Percentiles rank a stretch among this genome's conserved stretches.
Evolutionary conservation across 495 filamentous ascomycete genomes (phyloP).

Genomic region (Penicillium fimorum): DNA sequence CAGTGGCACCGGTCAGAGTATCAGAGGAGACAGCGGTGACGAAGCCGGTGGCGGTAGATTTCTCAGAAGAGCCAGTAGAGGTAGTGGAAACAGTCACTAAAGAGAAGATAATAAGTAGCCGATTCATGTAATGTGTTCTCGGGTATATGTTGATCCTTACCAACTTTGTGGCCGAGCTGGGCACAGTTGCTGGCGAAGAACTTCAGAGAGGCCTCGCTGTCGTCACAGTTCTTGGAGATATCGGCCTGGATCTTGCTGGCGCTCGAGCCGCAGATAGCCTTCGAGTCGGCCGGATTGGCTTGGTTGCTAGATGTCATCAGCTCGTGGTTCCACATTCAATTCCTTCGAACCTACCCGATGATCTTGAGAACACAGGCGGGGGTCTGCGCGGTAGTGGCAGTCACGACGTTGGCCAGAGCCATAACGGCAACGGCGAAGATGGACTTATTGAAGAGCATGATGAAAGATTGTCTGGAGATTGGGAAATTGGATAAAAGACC

Average conservation of each 20-base stretch:
- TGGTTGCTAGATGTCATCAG: slow-evolving; percentile 16
- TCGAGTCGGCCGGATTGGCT: slow-evolving; percentile 30
- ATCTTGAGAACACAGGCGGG: slow-evolving; percentile 39
- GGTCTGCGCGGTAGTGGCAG: slow-evolving; percentile 22
- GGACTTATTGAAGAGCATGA: slow-evolving; percentile 41
- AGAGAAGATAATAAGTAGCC: slow-evolving; percentile 7
- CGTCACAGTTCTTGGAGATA: slow-evolving; percentile 30
- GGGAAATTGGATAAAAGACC: slow-evolving; percentile 15
- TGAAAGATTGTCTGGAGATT: slow-evolving; percentile 11
- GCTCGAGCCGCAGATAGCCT: slow-evolving; percentile 31
- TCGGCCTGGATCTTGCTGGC: slow-evolving; percentile 30
- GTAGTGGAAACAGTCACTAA: slow-evolving; percentile 11
- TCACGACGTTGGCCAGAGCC: slow-evolving; percentile 36
- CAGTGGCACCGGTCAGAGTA: slow-evolving; percentile 6
- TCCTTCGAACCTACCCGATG: slow-evolving; percentile 33
- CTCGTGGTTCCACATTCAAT: background rate
- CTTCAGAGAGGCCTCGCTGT: slow-evolving; percentile 32
- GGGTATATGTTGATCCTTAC: slow-evolving; percentile 26
- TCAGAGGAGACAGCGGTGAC: slow-evolving; percentile 14
- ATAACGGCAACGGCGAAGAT: slow-evolving; percentile 34
- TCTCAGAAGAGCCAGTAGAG: slow-evolving; percentile 7
- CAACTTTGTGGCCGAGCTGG: slow-evolving; percentile 33
- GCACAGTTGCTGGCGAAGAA: slow-evolving; percentile 35
- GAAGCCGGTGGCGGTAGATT: slow-evolving; percentile 9
- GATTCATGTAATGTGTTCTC: background rate